Base-by-base conservation (phyloP, 495 filamentous ascomycete species). In the Penicillium alfredii region DNA sequence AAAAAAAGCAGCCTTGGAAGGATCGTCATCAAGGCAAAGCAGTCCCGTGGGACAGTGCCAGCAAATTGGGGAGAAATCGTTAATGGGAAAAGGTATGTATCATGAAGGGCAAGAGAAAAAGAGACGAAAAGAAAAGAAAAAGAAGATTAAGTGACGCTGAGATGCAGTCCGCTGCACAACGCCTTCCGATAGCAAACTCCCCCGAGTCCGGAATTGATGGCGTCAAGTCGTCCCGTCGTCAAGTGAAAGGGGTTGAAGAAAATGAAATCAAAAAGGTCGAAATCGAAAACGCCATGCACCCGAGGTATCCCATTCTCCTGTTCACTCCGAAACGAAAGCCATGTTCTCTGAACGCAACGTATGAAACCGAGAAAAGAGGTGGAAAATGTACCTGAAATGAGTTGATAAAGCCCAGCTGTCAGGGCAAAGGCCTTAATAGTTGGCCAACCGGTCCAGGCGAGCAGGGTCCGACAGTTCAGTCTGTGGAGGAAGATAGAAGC, bases 401-500 rank as follows among this genome's bases (percentile, higher is more conserved):
- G n/a, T n/a, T n/a, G n/a, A n/a, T n/a, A n/a, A n/a, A n/a, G n/a
- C n/a, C n/a, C n/a, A n/a, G n/a, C n/a, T 25, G 2, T 8, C 23
- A 8, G 5, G 8, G 8, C 23, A 4, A 25, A 4, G 8, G 29
- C 11, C 15, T 47, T 37, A 57, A 44, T 42, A 57, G 41, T 57
- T 54, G 8, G 44, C 53, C 11, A 16, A 8, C 2, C 47, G 50
- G 6, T 45, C 39, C 24, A 46, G 30, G 30, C 53, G 53, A 15
- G 26, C 36, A 16, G 38, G 31, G 17, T 57, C 25, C 7, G 27
- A 31, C 18, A 51, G 35, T 14, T 33, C 44, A 16, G 52, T 31
- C 8, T 54, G 14, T 24, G 60, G 53, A 3, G 61, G 45, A 21
- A 73, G 44, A 23, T 43, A 42, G 33, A 74, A 73, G n/a, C 61